phyloP scores from a whole-genome alignment of 495 filamentous ascomycete genomes.

The Wilcoxina mikolae region DNA sequence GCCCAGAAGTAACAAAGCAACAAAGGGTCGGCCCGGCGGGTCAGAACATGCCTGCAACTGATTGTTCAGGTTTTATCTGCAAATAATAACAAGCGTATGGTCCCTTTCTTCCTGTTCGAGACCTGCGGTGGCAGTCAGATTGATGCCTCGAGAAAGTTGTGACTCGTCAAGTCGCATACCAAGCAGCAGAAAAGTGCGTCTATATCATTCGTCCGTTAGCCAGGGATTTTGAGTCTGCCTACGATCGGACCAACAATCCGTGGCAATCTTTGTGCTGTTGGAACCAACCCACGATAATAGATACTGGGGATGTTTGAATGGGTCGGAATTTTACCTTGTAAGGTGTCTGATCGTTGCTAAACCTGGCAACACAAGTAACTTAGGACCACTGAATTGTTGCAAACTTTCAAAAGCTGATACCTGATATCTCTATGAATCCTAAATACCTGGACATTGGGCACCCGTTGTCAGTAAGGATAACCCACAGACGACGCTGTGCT shows the following conservation, averaged over 20 bases:
- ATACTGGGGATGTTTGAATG: not conserved
- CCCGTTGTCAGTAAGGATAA: not conserved
- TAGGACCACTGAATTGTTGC: slow-evolving; percentile 5
- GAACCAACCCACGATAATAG: too few species aligned
- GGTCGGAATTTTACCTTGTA: slow-evolving; percentile 18
- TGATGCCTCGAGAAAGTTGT: too few species aligned
- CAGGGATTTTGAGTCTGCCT: slow-evolving; percentile 9
- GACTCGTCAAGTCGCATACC: slow-evolving; percentile 11
- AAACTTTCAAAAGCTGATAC: not conserved
- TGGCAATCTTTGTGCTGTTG: too few species aligned
- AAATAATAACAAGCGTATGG: slow-evolving; percentile 25
- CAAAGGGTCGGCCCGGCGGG: not conserved
- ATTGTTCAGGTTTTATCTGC: slow-evolving; percentile 20
- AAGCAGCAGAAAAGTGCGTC: slow-evolving; percentile 26
- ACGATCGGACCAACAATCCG: too few species aligned
- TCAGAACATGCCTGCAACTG: slow-evolving; percentile 21
- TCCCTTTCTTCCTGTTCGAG: slow-evolving; percentile 26
- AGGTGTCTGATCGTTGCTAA: slow-evolving; percentile 26
- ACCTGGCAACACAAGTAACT: slow-evolving; percentile 10
- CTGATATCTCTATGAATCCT: slow-evolving; percentile 22
- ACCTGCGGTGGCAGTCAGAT: slow-evolving; percentile 18
- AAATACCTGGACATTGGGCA: slow-evolving; percentile 9
- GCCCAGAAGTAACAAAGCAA: not conserved
- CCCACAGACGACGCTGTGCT: not conserved
- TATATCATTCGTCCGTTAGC: slow-evolving; percentile 8